Conservation (phyloP, 345 rosid genomes). For the Cardamine chenopodiifolia region DNA sequence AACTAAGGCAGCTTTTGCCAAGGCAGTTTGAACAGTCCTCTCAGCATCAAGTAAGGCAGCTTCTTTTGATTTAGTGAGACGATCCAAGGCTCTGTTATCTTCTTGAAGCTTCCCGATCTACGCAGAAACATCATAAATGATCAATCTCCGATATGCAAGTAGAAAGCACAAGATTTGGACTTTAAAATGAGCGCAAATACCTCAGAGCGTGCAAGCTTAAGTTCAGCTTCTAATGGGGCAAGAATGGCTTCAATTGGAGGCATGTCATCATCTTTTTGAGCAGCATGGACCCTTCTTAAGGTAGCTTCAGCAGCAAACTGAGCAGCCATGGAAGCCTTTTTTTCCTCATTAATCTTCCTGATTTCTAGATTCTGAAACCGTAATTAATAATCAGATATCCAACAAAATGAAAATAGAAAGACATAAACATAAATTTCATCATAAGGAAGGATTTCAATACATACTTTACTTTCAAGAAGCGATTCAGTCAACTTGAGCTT, state of each 20-base stretch:
- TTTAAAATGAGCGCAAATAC: constrained; percentile 32
- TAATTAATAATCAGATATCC: background rate
- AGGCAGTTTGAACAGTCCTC: constrained; percentile 83
- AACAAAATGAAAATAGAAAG: background rate
- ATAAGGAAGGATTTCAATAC: background rate
- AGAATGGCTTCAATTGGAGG: constrained; percentile 99
- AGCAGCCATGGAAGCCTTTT: constrained; percentile 98
- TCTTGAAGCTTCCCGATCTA: constrained; percentile 98
- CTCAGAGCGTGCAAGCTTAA: constrained; percentile 94
- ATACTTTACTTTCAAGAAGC: constrained; percentile 81
- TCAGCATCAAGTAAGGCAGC: constrained; percentile 96
- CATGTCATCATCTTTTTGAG: constrained; percentile 99
- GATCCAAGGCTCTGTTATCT: constrained; percentile 96
- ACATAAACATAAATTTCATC: background rate
- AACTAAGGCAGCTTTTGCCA: constrained; percentile 95
- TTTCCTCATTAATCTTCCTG: constrained; percentile 93
- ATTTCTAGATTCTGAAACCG: constrained; percentile 86
- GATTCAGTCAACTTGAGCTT: constrained; percentile 91
- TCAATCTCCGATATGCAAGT: constrained; percentile 7
- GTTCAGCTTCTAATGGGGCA: constrained; percentile 97
- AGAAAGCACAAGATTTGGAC: background rate
- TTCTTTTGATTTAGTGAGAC: constrained; percentile 94
- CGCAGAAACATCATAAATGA: constrained; percentile 17
- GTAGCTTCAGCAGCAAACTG: constrained; percentile 99
- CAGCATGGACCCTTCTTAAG: constrained; percentile 97